phyloP scores from a whole-genome alignment of 306 rosid genomes.

The Quercus rubra region DNA sequence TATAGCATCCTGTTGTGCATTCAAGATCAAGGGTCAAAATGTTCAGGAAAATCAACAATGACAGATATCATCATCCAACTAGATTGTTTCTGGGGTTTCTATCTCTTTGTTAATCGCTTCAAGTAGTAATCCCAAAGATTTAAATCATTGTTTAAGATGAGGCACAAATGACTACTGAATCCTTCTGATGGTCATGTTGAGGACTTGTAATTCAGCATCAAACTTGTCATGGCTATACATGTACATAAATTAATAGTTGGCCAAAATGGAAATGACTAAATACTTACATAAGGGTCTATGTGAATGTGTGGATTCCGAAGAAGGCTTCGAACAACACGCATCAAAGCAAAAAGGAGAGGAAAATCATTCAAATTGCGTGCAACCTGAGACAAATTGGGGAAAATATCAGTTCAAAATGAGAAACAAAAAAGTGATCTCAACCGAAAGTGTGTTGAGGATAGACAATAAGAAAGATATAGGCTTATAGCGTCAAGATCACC shows the following conservation, averaged over 20 bases:
- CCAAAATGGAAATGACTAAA: background rate
- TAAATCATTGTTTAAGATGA: background rate
- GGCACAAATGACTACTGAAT: background rate
- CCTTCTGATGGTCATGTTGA: background rate
- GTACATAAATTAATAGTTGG: conserved; percentile 12
- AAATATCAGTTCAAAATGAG: conserved; percentile 20
- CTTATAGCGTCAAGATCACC: conserved; percentile 41
- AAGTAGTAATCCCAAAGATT: background rate
- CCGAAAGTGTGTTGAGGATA: conserved; percentile 3
- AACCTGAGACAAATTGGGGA: conserved; percentile 54
- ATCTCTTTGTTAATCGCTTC: background rate
- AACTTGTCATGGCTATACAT: background rate
- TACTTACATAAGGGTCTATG: conserved; percentile 84
- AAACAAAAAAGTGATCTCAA: conserved; percentile 16
- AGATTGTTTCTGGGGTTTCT: background rate
- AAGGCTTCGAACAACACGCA: conserved; percentile 78
- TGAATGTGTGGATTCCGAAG: conserved; percentile 79
- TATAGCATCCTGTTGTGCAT: background rate
- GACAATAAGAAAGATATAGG: background rate
- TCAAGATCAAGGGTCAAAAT: background rate
- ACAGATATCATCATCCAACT: background rate
- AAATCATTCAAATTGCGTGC: conserved; percentile 51
- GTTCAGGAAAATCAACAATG: background rate
- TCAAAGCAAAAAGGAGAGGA: conserved; percentile 56
- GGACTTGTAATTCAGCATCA: background rate